phyloP scores from a whole-genome alignment of 352 stramenopile genomes.

The Phytophthora hybrid region DNA sequence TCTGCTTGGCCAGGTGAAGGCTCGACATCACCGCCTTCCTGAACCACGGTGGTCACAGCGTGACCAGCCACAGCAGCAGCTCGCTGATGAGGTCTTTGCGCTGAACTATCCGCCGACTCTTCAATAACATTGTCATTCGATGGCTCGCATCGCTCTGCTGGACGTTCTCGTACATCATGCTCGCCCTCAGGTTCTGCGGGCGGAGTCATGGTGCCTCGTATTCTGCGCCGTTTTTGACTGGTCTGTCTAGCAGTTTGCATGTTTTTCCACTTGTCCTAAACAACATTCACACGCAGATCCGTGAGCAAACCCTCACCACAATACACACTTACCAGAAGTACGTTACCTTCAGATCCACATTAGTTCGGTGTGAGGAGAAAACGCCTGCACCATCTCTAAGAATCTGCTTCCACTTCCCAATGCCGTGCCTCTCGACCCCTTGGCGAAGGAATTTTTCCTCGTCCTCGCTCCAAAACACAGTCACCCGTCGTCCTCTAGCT shows the following conservation, averaged over 20 bases:
- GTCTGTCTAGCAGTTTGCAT: slow-evolving; percentile 14
- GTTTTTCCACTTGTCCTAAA: slow-evolving; percentile 62
- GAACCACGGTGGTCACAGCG: neutral
- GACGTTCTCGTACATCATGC: neutral
- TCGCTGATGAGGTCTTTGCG: neutral
- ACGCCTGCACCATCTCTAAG: slow-evolving; percentile 43
- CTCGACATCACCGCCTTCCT: neutral
- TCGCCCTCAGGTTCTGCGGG: neutral
- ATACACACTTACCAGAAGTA: neutral
- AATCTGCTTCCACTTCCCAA: slow-evolving; percentile 62
- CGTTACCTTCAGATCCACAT: slow-evolving; percentile 72
- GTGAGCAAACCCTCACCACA: neutral
- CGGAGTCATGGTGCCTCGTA: neutral
- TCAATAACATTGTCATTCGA: neutral
- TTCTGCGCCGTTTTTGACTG: slow-evolving; percentile 16
- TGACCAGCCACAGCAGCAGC: neutral
- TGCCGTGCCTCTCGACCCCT: slow-evolving; percentile 52
- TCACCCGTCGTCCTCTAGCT: slow-evolving; percentile 34
- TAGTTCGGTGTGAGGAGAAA: slow-evolving; percentile 60
- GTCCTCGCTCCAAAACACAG: slow-evolving; percentile 49
- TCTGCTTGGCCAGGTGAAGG: neutral
- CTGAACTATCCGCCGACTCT: slow-evolving; percentile 1
- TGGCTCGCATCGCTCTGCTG: neutral
- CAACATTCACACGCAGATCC: neutral
- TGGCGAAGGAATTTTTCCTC: slow-evolving; percentile 54